These are phyloP conservation scores for Solanum sitiens DNA, from an alignment of 257 asterid genomes.

Conservation along the genomic window DNA sequence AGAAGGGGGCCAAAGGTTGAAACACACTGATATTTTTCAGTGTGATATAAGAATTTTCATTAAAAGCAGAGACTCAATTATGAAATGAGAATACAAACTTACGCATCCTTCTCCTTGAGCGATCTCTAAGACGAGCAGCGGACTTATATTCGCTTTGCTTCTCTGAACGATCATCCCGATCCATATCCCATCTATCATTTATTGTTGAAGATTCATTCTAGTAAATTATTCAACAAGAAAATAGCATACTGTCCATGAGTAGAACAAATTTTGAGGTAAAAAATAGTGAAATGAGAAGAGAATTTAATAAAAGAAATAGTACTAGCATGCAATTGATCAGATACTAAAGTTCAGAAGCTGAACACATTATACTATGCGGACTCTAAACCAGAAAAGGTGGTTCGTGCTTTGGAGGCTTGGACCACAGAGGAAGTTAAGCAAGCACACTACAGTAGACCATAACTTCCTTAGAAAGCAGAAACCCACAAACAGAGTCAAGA, in stretches of 20 bases:
- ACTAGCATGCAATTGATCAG: neutral
- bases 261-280: neutral
- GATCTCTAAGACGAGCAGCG: constrained; percentile 32
- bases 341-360: neutral
- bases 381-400: neutral
- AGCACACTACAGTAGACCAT: neutral
- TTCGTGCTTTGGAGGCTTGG: neutral
- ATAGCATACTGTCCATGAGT: neutral
- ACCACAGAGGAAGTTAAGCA: neutral
- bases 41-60: neutral
- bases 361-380: neutral
- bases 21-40: neutral
- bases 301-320: neutral
- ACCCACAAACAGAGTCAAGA: neutral
- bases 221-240: neutral
- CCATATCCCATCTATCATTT: constrained; percentile 19
- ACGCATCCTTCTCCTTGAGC: constrained; percentile 47
- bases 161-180: constrained; percentile 24
- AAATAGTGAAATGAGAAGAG: neutral
- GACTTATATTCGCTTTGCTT: constrained; percentile 43
- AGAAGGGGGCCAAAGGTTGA: neutral
- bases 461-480: neutral
- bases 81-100: constrained; percentile 19
- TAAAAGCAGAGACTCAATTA: neutral
- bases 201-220: constrained; percentile 25